phyloP scores from a whole-genome alignment of 495 filamentous ascomycete genomes.

The Parathielavia hyrcaniae region DNA sequence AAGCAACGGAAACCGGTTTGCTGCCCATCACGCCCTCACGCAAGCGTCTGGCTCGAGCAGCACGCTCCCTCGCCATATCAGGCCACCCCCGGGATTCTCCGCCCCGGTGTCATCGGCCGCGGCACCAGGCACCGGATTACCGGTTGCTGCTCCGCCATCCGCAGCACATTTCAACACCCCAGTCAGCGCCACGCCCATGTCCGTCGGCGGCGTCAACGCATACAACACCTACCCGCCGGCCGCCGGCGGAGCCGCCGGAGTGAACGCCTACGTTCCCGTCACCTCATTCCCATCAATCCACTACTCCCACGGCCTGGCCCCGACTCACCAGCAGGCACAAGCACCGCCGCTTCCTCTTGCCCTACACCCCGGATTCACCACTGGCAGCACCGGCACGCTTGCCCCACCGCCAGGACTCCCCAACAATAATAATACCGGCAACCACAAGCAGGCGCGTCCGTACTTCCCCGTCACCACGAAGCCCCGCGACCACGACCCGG shows the following conservation, averaged over 20 bases:
- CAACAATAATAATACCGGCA: too few relatives aligned
- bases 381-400: too few relatives aligned
- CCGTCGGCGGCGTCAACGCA: background rate
- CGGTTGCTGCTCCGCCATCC: background rate
- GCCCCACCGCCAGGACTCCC: too few relatives aligned
- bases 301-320: background rate
- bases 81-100: background rate
- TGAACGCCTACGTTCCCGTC: background rate
- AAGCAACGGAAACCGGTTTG: background rate
- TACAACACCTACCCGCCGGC: slow-evolving; percentile 17
- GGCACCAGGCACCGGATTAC: background rate
- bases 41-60: background rate
- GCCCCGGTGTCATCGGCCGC: background rate
- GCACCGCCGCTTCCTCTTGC: slow-evolving; percentile 7
- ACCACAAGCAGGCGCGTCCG: slow-evolving; percentile 23
- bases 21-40: background rate
- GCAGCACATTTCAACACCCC: background rate
- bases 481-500: slow-evolving; percentile 31
- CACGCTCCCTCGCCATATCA: background rate
- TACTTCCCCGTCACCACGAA: slow-evolving; percentile 32
- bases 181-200: background rate
- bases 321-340: background rate
- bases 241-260: background rate
- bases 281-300: background rate
- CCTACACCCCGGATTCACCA: too few relatives aligned